Evolutionary conservation across 345 rosid species (phyloP).

Genomic region (Xanthoceras sorbifolium): DNA sequence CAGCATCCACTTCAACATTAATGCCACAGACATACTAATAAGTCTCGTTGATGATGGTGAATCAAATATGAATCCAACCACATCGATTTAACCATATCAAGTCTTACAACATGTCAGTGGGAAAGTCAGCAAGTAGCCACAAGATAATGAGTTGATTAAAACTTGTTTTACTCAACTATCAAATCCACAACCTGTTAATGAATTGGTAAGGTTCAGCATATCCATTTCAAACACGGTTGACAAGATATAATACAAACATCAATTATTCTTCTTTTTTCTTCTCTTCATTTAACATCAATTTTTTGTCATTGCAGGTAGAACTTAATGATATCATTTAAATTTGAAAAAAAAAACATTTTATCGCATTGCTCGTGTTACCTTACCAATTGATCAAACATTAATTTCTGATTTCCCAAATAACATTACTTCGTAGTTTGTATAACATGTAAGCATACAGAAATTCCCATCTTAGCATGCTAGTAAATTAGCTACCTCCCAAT

Average conservation of each 20-base stretch:
- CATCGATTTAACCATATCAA: not conserved
- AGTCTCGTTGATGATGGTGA: slow-evolving; percentile 21
- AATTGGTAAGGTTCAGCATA: not conserved
- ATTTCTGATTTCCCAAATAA: not conserved
- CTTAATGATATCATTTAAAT: slow-evolving; percentile 4
- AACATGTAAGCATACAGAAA: not conserved
- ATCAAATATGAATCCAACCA: not conserved
- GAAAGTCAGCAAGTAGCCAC: not conserved
- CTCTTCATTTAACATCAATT: not conserved
- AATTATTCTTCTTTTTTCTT: not conserved
- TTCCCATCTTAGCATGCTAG: not conserved
- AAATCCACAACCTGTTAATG: slow-evolving; percentile 4
- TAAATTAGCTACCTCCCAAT: not conserved
- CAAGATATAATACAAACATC: not conserved
- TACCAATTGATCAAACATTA: not conserved
- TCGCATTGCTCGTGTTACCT: not conserved
- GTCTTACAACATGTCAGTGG: not conserved
- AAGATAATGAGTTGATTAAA: not conserved
- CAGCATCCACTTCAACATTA: slow-evolving; percentile 36
- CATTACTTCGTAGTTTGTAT: not conserved
- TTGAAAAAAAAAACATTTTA: too few relatives aligned
- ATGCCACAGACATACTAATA: slow-evolving; percentile 10
- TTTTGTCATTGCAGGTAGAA: not conserved
- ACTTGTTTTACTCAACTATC: not conserved
- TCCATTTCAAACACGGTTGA: not conserved